Percentiles rank a stretch among this genome's conserved stretches.
These are phyloP conservation scores for Mycena floridula DNA, from an alignment of 768 basidiomycete species.

Conservation along the genomic window DNA sequence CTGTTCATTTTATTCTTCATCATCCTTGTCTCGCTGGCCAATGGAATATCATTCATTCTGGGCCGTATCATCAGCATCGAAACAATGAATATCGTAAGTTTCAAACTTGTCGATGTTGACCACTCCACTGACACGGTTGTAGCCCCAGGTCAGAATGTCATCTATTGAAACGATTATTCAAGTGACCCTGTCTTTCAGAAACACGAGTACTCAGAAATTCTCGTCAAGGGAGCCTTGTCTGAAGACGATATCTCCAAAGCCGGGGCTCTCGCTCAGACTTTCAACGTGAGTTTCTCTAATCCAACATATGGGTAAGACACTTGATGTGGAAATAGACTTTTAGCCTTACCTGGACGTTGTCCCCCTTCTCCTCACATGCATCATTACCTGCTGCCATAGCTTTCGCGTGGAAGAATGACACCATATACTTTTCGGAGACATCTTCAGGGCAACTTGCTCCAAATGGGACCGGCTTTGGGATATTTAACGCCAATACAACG, in stretches of 20 bases:
- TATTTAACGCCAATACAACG: constrained; percentile 21
- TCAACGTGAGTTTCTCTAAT: constrained; percentile 18
- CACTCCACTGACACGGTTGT: too few species aligned
- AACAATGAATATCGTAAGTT: constrained; percentile 22
- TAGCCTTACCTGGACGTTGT: constrained; percentile 31
- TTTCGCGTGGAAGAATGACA: constrained; percentile 24
- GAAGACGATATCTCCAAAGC: constrained; percentile 27
- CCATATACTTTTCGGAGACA: constrained; percentile 32
- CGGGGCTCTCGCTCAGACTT: constrained; percentile 15
- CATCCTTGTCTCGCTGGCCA: constrained; percentile 21
- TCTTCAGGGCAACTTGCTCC: constrained; percentile 25
- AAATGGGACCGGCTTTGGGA: constrained; percentile 31
- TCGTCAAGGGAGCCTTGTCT: constrained; percentile 27
- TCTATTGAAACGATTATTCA: too few species aligned
- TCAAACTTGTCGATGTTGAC: too few species aligned
- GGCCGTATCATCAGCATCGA: constrained; percentile 30
- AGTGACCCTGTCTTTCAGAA: too few species aligned
- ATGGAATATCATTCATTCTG: constrained; percentile 26
- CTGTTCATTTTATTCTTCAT: constrained; percentile 30
- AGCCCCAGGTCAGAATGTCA: too few species aligned
- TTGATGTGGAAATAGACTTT: constrained; percentile 18
- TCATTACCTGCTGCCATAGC: constrained; percentile 27
- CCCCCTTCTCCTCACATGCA: constrained; percentile 29
- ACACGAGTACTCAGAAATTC: constrained; percentile 25
- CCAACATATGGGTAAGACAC: background rate